A percentile compares a stretch with the other conserved stretches of the same genome.
Conservation (phyloP, 441 rosid species). For the Geranium incanum region DNA sequence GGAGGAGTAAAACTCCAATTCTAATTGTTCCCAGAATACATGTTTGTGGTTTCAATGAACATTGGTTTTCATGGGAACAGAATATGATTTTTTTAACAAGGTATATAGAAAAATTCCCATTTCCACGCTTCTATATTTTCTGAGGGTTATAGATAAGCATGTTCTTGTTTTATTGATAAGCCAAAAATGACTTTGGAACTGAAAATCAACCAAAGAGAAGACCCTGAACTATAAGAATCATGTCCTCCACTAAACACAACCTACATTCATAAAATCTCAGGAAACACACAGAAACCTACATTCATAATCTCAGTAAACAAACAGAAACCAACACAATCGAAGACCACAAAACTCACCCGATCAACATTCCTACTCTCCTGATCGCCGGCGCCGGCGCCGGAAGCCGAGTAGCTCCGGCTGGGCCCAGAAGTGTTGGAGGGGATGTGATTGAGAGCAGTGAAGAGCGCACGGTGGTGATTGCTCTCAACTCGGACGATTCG, state of each 20-base stretch:
- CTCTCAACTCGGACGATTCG: slow-evolving; percentile 34
- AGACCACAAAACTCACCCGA: slow-evolving; percentile 28
- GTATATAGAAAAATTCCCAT: neutral
- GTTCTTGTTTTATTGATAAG: neutral
- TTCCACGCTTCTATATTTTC: neutral
- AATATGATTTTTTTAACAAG: neutral
- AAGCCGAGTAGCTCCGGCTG: slow-evolving; percentile 23
- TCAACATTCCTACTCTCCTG: slow-evolving; percentile 12
- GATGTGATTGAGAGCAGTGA: slow-evolving; percentile 24
- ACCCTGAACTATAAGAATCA: neutral
- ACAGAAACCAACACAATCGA: neutral
- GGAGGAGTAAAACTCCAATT: neutral
- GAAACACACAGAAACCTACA: neutral
- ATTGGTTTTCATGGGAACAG: neutral
- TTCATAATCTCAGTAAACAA: neutral
- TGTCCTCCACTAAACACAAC: neutral
- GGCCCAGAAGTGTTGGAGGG: slow-evolving; percentile 19
- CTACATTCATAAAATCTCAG: neutral
- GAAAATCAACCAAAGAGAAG: neutral
- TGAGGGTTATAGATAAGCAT: neutral
- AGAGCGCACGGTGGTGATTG: slow-evolving; percentile 27
- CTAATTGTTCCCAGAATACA: neutral
- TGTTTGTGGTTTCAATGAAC: neutral
- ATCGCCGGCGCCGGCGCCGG: slow-evolving; percentile 28
- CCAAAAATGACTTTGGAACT: neutral